phyloP scores from a whole-genome alignment of 495 filamentous ascomycete genomes.

The Terfezia boudieri region DNA sequence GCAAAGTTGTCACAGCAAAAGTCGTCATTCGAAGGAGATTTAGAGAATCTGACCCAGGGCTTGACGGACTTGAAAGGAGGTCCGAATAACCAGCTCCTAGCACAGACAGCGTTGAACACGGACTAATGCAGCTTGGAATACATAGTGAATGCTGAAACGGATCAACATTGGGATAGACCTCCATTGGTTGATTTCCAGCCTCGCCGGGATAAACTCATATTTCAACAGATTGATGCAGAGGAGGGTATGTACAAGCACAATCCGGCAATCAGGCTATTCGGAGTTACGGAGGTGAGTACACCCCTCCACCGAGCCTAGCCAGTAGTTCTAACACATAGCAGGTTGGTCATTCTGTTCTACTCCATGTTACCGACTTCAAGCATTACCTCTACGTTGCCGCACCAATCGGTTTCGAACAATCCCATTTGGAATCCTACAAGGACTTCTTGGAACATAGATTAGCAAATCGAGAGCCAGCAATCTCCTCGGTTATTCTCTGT shows the following conservation, averaged over 20 bases:
- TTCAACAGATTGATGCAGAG: constrained; percentile 90
- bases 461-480: constrained; percentile 33
- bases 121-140: constrained; percentile 2
- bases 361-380: constrained; percentile 87
- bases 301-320: constrained; percentile 6
- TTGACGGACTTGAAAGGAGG: constrained; percentile 49
- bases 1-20: constrained; percentile 40
- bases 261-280: constrained; percentile 68
- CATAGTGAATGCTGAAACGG: constrained; percentile 63
- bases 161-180: constrained; percentile 84
- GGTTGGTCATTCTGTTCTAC: constrained; percentile 72
- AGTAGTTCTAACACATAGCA: constrained; percentile 14
- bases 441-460: constrained; percentile 54
- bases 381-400: constrained; percentile 93
- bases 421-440: constrained; percentile 55
- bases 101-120: background rate
- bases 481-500: constrained; percentile 53
- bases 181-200: constrained; percentile 48
- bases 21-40: constrained; percentile 71
- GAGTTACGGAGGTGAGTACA: constrained; percentile 62
- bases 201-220: constrained; percentile 48
- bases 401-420: constrained; percentile 52
- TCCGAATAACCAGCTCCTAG: constrained; percentile 1
- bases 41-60: constrained; percentile 88
- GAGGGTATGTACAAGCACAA: constrained; percentile 61